Base-by-base conservation (phyloP, 306 rosid genomes). In the Parietaria judaica region DNA sequence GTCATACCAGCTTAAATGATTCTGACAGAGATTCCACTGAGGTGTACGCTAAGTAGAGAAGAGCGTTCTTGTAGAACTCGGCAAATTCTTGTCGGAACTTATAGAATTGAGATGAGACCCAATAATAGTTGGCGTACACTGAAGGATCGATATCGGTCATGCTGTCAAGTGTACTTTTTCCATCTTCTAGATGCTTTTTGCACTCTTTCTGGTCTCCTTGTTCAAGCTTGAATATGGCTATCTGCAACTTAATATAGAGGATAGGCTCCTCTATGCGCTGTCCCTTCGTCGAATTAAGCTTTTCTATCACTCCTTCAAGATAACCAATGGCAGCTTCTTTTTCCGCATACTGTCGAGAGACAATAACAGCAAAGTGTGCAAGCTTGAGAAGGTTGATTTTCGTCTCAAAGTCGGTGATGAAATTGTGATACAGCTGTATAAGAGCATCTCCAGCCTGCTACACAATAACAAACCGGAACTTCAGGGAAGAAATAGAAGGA, bases 71-170 rank as follows among this genome's bases (percentile, higher is more conserved):
- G 76, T 94, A 94, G 91, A 94, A 94, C 78, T 94, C 99, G 2
- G 99, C 97, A 84, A 86, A 94, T 69, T 94, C 99, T 77, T 80
- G 90, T 15, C 89, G 87, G 17, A 85, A 79, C 54, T 94, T 94
- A 39, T 86, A 57, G 74, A 67, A 89, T 70, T 94, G 99, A 72
- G 95, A 94, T 61, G 99, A 83, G 38, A 94, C 99, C 99, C 99
- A 94, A 74, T 84, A 89, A 73, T 78, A 86, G 79, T 74, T 89
- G 51, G 99, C 99, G 73, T 88, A 86, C 0, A 94, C 97, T 55
- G 97, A 83, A 34, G 99, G 99, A 76, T 94, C 99, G 58, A 94
- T 94, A 72, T 94, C 99, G 52, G 99, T 94, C 99, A 94, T 86
- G 79, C 94, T 86, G 77, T 94, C 99, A 17, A 89, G 86, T 13